Conservation (phyloP, 805 yeast species). For the Kodamaea nitidulidarum region DNA sequence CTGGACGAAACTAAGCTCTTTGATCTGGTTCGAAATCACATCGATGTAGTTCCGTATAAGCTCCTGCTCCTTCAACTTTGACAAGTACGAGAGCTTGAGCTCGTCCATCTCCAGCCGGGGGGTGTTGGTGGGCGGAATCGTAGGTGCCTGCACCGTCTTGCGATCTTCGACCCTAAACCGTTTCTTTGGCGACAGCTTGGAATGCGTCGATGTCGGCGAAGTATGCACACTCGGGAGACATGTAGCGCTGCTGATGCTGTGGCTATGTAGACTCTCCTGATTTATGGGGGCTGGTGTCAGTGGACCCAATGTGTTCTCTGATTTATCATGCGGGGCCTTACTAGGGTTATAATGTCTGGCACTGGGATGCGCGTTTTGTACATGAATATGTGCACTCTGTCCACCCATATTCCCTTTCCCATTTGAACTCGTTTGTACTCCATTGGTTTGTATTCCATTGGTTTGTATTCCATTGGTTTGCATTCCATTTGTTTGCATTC, state of each 20-base stretch:
- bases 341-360: too few relatives aligned
- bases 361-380: too few relatives aligned
- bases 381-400: too few relatives aligned
- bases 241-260: neutral
- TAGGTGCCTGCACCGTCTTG: constrained; percentile 4
- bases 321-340: too few relatives aligned
- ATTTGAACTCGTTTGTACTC: too few relatives aligned
- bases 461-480: too few relatives aligned
- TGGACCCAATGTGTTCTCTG: too few relatives aligned
- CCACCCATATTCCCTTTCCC: too few relatives aligned
- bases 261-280: neutral
- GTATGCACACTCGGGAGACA: constrained; percentile 1
- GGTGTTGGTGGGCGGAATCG: constrained; percentile 1
- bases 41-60: constrained; percentile 40
- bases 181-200: constrained; percentile 8
- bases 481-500: too few relatives aligned
- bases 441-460: too few relatives aligned
- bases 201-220: neutral
- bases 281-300: neutral
- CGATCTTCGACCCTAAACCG: constrained; percentile 8
- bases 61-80: constrained; percentile 41
- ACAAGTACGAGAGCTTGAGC: constrained; percentile 30
- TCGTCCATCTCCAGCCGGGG: constrained; percentile 9
- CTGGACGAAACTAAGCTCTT: constrained; percentile 40
- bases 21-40: constrained; percentile 39